Percentiles rank a stretch among this genome's conserved stretches.
phyloP scores from a whole-genome alignment of 2,329 filamentous ascomycete genomes.

The Monilinia polystroma region DNA sequence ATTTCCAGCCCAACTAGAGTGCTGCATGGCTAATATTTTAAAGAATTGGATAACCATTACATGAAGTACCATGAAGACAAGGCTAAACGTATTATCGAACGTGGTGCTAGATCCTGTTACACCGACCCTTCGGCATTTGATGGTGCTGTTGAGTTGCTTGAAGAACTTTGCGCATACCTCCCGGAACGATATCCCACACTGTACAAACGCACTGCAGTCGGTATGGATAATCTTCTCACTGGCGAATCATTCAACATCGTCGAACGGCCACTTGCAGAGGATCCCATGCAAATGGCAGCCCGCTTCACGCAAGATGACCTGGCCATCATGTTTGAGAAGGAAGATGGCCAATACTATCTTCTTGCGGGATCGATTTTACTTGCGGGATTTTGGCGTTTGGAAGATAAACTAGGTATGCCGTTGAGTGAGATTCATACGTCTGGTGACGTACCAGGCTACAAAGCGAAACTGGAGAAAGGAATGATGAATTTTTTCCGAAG shows the following conservation, averaged over 20 bases:
- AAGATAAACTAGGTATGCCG: constrained; percentile 78
- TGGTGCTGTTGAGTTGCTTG: constrained; percentile 71
- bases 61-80: constrained; percentile 72
- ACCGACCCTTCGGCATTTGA: constrained; percentile 70
- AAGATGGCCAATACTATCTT: constrained; percentile 78
- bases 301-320: constrained; percentile 79
- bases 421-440: constrained; percentile 77
- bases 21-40: constrained; percentile 25
- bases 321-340: constrained; percentile 75
- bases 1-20: not conserved
- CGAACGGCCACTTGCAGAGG: constrained; percentile 64
- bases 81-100: constrained; percentile 62
- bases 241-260: constrained; percentile 69
- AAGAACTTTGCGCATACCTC: constrained; percentile 70
- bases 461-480: constrained; percentile 68
- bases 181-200: constrained; percentile 72
- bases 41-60: constrained; percentile 78
- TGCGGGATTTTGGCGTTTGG: constrained; percentile 78
- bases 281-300: constrained; percentile 74
- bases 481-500: constrained; percentile 81
- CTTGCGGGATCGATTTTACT: constrained; percentile 74
- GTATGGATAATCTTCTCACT: constrained; percentile 70
- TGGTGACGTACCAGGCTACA: constrained; percentile 72
- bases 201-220: constrained; percentile 61
- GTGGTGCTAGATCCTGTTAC: constrained; percentile 64